Percentiles rank a stretch among this genome's conserved stretches.
These are phyloP conservation scores for Peterozyma xylosa DNA, from an alignment of 805 yeast genomes.

Conservation along the genomic window DNA sequence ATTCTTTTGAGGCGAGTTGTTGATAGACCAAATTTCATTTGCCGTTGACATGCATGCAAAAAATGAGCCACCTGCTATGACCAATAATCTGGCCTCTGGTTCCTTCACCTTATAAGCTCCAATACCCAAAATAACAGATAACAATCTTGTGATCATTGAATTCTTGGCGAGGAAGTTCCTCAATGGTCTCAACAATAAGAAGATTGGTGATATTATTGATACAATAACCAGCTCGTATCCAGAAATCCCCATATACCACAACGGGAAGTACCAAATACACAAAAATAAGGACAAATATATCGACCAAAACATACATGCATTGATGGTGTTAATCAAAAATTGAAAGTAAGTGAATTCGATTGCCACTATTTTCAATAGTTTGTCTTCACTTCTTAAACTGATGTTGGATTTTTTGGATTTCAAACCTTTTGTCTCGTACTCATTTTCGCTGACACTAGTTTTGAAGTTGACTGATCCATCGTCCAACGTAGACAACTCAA, in stretches of 20 bases:
- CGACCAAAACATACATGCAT: slow-evolving; percentile 82
- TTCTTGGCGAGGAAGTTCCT: slow-evolving; percentile 27
- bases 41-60: slow-evolving; percentile 57
- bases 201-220: slow-evolving; percentile 49
- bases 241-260: slow-evolving; percentile 96
- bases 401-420: slow-evolving; percentile 15
- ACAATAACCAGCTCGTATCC: slow-evolving; percentile 80
- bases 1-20: slow-evolving; percentile 15
- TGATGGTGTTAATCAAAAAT: slow-evolving; percentile 39
- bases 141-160: slow-evolving; percentile 49
- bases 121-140: slow-evolving; percentile 57
- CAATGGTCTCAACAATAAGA: slow-evolving; percentile 30
- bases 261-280: slow-evolving; percentile 93
- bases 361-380: background rate
- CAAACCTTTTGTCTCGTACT: background rate
- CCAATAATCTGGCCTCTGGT: slow-evolving; percentile 65
- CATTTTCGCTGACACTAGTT: background rate
- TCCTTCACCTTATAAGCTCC: slow-evolving; percentile 64
- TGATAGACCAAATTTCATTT: slow-evolving; percentile 37
- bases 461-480: slow-evolving; percentile 2
- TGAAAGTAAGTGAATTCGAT: slow-evolving; percentile 22
- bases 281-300: slow-evolving; percentile 72
- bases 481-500: slow-evolving; percentile 28
- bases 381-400: slow-evolving; percentile 9
- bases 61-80: slow-evolving; percentile 58